Evolutionary conservation across 2,329 filamentous ascomycete species (phyloP).

Genomic region (Microcyclospora pomicola): DNA sequence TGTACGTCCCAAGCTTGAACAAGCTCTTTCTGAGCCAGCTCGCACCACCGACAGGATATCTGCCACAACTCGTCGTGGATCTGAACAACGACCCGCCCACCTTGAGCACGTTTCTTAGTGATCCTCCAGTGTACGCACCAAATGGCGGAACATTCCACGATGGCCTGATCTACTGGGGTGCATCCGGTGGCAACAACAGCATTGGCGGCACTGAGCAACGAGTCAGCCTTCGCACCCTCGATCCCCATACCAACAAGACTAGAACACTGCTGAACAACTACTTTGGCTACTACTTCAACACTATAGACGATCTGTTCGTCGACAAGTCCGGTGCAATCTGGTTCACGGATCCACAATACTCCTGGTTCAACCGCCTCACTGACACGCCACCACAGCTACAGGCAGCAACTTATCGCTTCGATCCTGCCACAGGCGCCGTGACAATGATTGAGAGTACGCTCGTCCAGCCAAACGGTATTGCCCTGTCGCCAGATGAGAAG

Average conservation of each 20-base stretch:
- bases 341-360: slow-evolving; percentile 35
- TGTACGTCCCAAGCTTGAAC: slow-evolving; percentile 28
- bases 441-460: slow-evolving; percentile 29
- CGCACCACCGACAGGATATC: slow-evolving; percentile 23
- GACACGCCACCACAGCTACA: slow-evolving; percentile 24
- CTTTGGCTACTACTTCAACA: slow-evolving; percentile 33
- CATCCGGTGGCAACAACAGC: slow-evolving; percentile 25
- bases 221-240: slow-evolving; percentile 30
- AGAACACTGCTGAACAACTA: slow-evolving; percentile 32
- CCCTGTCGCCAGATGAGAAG: slow-evolving; percentile 30
- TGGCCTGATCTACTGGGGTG: slow-evolving; percentile 27
- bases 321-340: slow-evolving; percentile 33
- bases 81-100: slow-evolving; percentile 31
- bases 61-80: slow-evolving; percentile 25
- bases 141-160: slow-evolving; percentile 30
- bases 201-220: slow-evolving; percentile 26
- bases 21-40: slow-evolving; percentile 28
- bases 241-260: slow-evolving; percentile 30
- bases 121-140: slow-evolving; percentile 31
- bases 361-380: slow-evolving; percentile 23
- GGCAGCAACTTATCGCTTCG: slow-evolving; percentile 29
- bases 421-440: slow-evolving; percentile 27
- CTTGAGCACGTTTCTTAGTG: slow-evolving; percentile 26
- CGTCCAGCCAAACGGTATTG: slow-evolving; percentile 32
- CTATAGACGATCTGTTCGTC: slow-evolving; percentile 31